Evolutionary conservation across 768 basidiomycete species (phyloP).

Genomic region (Scleroderma citrinum): DNA sequence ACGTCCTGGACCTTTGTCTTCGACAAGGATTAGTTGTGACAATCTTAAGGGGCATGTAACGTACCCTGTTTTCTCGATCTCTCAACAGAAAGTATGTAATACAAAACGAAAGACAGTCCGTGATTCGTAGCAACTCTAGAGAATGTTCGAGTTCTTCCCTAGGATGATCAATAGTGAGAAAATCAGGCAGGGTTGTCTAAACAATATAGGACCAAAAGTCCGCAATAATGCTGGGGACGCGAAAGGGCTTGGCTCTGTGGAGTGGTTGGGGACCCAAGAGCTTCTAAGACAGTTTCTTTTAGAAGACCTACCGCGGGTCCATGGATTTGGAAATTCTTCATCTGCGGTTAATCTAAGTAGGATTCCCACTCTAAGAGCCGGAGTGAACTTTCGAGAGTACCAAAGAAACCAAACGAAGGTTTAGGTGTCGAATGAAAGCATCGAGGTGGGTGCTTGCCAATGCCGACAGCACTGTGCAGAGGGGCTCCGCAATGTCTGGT

Average conservation of each 20-base stretch:
- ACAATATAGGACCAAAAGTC: constrained; percentile 53
- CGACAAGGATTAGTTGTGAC: constrained; percentile 1
- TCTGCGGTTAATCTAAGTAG: constrained; percentile 49
- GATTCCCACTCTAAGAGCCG: constrained; percentile 46
- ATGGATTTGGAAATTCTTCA: constrained; percentile 56
- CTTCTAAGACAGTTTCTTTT: constrained; percentile 60
- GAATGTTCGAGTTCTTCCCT: constrained; percentile 46
- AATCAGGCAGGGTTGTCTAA: constrained; percentile 50
- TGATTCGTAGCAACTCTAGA: constrained; percentile 54
- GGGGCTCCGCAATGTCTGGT: constrained; percentile 41
- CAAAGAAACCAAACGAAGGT: constrained; percentile 54
- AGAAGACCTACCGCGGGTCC: constrained; percentile 63
- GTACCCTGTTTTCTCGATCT: constrained; percentile 53
- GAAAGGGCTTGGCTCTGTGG: constrained; percentile 36
- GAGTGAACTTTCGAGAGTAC: constrained; percentile 44
- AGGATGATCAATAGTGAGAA: constrained; percentile 35
- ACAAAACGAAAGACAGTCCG: constrained; percentile 63
- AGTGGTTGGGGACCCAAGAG: constrained; percentile 30
- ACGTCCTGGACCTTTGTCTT: constrained; percentile 50
- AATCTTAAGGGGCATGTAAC: constrained; percentile 1
- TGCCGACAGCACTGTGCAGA: constrained; percentile 46
- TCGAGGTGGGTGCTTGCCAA: constrained; percentile 62
- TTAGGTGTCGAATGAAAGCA: constrained; percentile 49
- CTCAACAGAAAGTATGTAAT: constrained; percentile 58
- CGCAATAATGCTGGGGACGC: constrained; percentile 50